These are phyloP conservation scores for Fusarium sp. DNA, from an alignment of 2,329 filamentous ascomycete species.

Conservation along the genomic window DNA sequence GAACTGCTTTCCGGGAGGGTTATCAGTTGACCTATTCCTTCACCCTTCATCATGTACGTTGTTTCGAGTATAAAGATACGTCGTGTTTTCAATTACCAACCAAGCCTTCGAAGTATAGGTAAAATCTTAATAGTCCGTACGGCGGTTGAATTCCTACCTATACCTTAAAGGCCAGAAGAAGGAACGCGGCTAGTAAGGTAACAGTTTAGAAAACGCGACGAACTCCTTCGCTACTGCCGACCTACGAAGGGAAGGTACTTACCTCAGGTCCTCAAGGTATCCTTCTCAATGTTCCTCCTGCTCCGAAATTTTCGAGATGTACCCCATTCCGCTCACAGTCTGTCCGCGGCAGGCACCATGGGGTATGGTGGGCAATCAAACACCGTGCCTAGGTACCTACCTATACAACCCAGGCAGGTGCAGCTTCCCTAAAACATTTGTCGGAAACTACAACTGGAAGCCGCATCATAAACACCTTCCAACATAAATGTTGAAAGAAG, in stretches of 20 bases:
- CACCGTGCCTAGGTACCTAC: background rate
- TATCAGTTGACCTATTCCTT: background rate
- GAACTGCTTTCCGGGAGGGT: background rate
- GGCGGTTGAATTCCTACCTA: background rate
- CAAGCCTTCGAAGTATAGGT: background rate
- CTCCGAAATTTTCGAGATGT: background rate
- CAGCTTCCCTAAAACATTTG: background rate
- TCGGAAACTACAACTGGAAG: background rate
- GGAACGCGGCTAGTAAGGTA: background rate
- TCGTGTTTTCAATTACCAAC: background rate
- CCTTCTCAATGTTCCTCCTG: background rate
- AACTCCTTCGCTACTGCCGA: background rate
- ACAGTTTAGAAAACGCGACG: background rate
- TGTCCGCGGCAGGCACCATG: background rate
- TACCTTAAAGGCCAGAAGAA: background rate
- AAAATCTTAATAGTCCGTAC: background rate
- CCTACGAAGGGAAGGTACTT: background rate
- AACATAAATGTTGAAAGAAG: too few relatives aligned
- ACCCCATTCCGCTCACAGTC: background rate
- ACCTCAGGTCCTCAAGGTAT: background rate
- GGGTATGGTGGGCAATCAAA: background rate
- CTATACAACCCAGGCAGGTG: background rate
- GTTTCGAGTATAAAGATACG: background rate
- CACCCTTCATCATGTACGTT: background rate
- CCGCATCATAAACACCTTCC: background rate